Evolutionary conservation across 1,139 yeast genomes (phyloP).

Genomic region (Yamadazyma diospyri): DNA sequence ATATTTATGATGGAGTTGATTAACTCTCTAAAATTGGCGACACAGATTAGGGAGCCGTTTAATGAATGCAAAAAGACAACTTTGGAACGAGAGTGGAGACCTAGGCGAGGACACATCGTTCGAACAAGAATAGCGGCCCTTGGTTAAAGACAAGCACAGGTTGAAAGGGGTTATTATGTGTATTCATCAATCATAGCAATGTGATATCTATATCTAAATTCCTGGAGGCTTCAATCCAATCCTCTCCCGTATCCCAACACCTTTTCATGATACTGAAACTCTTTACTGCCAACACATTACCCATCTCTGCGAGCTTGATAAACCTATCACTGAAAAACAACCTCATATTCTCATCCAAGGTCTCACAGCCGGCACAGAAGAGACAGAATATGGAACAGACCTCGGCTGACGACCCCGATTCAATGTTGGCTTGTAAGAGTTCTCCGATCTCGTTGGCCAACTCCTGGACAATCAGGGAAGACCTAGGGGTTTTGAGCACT

Average conservation of each 20-base stretch:
- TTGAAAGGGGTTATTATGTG: too few relatives aligned
- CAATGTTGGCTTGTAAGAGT: slow-evolving; percentile 34
- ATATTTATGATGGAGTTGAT: too few relatives aligned
- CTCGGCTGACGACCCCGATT: slow-evolving; percentile 48
- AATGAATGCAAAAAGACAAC: too few relatives aligned
- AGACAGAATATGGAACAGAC: slow-evolving; percentile 53
- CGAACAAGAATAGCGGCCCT: too few relatives aligned
- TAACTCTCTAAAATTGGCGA: too few relatives aligned
- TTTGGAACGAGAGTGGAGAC: too few relatives aligned
- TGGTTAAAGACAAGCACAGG: too few relatives aligned
- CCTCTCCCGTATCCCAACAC: slow-evolving; percentile 56
- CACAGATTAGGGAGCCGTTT: too few relatives aligned
- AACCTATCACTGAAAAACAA: slow-evolving; percentile 38
- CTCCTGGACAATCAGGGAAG: slow-evolving; percentile 45
- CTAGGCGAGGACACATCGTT: too few relatives aligned
- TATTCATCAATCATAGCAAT: slow-evolving; percentile 19
- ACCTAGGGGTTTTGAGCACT: slow-evolving; percentile 45
- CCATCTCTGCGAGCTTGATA: slow-evolving; percentile 34
- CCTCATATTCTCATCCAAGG: slow-evolving; percentile 31
- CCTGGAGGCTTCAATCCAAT: slow-evolving; percentile 53
- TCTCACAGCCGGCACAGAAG: slow-evolving; percentile 62
- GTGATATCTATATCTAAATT: slow-evolving; percentile 46
- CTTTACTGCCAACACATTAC: slow-evolving; percentile 47
- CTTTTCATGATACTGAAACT: slow-evolving; percentile 49
- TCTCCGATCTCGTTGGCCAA: slow-evolving; percentile 40